These are phyloP conservation scores for Hibiscus tridactylites DNA, from an alignment of 345 rosid genomes.

Conservation along the genomic window DNA sequence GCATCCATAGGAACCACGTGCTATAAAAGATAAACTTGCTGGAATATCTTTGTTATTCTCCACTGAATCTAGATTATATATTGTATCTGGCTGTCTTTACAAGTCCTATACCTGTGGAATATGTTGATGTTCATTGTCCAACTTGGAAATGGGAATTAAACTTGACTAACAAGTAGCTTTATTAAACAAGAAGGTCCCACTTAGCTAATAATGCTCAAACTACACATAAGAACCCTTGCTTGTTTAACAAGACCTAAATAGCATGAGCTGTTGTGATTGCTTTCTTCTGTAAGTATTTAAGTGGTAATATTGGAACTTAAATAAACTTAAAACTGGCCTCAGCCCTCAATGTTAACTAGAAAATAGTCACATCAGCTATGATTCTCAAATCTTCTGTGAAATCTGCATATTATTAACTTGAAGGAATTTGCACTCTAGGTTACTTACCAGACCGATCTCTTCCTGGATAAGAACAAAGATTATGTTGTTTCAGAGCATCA, in stretches of 20 bases:
- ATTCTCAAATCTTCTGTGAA: background rate
- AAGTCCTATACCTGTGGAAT: background rate
- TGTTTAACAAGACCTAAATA: background rate
- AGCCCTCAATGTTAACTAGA: background rate
- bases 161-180: background rate
- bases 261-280: background rate
- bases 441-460: constrained; percentile 87
- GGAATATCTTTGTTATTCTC: background rate
- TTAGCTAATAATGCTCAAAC: background rate
- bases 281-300: background rate
- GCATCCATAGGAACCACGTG: background rate
- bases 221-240: background rate
- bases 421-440: constrained; percentile 39
- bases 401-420: constrained; percentile 1
- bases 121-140: background rate
- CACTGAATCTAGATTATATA: background rate
- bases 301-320: background rate
- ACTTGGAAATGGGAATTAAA: background rate
- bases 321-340: background rate
- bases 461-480: constrained; percentile 95
- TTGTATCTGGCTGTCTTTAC: background rate
- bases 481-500: constrained; percentile 94
- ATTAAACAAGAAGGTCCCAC: background rate
- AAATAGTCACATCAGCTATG: background rate
- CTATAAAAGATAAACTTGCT: background rate